Conservation (phyloP, 805 yeast species). For the Alloascoidea hylecoeti region DNA sequence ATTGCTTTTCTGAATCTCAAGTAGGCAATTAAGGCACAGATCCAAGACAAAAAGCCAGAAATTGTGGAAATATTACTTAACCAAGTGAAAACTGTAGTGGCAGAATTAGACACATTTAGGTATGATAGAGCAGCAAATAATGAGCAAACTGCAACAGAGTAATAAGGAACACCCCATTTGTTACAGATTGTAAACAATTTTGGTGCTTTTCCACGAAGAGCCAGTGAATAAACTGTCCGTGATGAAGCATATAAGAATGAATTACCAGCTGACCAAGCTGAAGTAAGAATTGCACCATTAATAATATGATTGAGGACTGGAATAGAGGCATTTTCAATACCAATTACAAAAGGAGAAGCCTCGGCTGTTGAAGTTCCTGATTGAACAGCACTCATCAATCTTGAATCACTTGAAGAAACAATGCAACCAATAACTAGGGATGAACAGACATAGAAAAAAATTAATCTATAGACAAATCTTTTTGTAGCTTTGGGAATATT, state of each 20-base stretch:
- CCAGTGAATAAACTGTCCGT: slow-evolving; percentile 32
- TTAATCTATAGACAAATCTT: slow-evolving; percentile 47
- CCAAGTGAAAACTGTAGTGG: slow-evolving; percentile 47
- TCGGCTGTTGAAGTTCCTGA: slow-evolving; percentile 51
- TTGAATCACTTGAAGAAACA: slow-evolving; percentile 36
- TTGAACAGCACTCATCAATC: slow-evolving; percentile 30
- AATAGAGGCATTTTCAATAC: slow-evolving; percentile 46
- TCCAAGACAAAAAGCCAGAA: slow-evolving; percentile 56
- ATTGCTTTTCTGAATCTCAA: slow-evolving; percentile 55
- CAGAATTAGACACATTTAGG: slow-evolving; percentile 36
- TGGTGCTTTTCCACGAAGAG: slow-evolving; percentile 39
- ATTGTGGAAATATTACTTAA: slow-evolving; percentile 50
- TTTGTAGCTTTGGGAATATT: slow-evolving; percentile 48
- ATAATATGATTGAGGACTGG: slow-evolving; percentile 61
- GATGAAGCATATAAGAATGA: slow-evolving; percentile 67
- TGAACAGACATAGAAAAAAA: slow-evolving; percentile 42
- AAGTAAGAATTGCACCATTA: slow-evolving; percentile 59
- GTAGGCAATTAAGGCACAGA: slow-evolving; percentile 36
- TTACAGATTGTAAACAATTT: slow-evolving; percentile 30
- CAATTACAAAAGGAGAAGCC: slow-evolving; percentile 73
- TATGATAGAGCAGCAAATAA: slow-evolving; percentile 32
- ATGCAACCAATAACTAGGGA: slow-evolving; percentile 45
- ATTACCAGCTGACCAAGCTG: slow-evolving; percentile 78
- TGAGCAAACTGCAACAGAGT: slow-evolving; percentile 23
- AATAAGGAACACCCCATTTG: slow-evolving; percentile 33